These are phyloP conservation scores for Rhizopogon salebrosus DNA, from an alignment of 768 basidiomycete species.

Conservation along the genomic window DNA sequence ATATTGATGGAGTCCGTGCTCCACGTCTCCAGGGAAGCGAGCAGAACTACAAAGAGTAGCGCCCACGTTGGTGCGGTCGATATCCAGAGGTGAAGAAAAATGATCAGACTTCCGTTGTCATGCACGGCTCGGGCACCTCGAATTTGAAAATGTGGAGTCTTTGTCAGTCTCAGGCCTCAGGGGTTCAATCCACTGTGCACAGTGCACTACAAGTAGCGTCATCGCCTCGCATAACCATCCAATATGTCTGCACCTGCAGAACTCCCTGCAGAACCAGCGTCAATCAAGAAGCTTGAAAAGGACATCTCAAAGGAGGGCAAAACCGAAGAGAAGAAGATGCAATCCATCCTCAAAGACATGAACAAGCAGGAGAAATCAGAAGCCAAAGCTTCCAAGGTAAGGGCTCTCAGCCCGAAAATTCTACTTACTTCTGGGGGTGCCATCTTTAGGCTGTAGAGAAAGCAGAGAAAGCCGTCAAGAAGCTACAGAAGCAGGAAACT, in stretches of 20 bases:
- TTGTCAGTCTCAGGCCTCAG: not conserved
- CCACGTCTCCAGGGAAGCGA: not conserved
- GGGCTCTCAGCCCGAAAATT: not conserved
- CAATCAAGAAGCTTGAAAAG: constrained; percentile 39
- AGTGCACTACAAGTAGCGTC: too few relatives aligned
- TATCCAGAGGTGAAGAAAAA: too few relatives aligned
- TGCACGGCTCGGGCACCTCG: not conserved
- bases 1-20: not conserved
- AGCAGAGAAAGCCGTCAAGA: constrained; percentile 40
- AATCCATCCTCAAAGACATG: constrained; percentile 51
- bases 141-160: not conserved
- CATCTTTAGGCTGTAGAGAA: constrained; percentile 36
- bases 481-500: constrained; percentile 47
- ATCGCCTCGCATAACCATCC: too few relatives aligned
- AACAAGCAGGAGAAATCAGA: constrained; percentile 48
- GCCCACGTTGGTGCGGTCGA: too few relatives aligned
- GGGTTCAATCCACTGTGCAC: too few relatives aligned
- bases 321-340: constrained; percentile 43
- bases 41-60: not conserved
- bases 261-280: constrained; percentile 17
- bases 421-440: not conserved
- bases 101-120: not conserved
- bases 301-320: constrained; percentile 44
- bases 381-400: constrained; percentile 47
- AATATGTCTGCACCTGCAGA: constrained; percentile 18